These are phyloP conservation scores for Dillenia suffruticosa DNA, from an alignment of 164 flowering plant genomes.

Conservation along the genomic window DNA sequence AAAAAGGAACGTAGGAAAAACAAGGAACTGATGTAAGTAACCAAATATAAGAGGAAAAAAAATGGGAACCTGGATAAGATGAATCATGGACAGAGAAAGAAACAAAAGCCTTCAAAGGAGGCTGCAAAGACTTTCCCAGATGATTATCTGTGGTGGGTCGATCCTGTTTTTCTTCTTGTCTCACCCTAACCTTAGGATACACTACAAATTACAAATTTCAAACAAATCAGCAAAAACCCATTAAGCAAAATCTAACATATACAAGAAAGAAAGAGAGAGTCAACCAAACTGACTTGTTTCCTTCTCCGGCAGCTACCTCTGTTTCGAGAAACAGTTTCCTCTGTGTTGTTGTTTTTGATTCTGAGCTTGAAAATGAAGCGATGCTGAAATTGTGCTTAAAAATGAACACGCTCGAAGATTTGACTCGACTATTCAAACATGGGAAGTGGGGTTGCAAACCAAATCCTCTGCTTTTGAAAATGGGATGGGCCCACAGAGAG, in stretches of 20 bases:
- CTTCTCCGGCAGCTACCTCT: no score
- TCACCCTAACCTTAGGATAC: conserved; percentile 32
- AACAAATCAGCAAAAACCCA: background rate
- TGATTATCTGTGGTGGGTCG: conserved; percentile 8
- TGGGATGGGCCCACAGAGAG: no score
- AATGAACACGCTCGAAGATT: no score
- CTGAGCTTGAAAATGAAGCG: no score
- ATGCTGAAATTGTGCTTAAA: no score
- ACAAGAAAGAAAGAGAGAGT: no score
- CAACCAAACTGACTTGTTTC: no score
- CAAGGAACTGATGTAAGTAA: background rate
- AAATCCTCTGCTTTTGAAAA: no score
- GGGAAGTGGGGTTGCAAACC: no score
- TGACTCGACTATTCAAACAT: no score
- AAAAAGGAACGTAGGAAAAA: background rate
- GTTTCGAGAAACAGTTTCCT: no score
- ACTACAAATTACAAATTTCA: conserved; percentile 12
- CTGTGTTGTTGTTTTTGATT: no score
- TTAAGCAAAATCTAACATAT: background rate
- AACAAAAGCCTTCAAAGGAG: conserved; percentile 19
- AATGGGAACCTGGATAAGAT: conserved; percentile 17
- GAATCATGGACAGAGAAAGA: conserved; percentile 15
- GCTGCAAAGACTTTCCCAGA: conserved; percentile 2
- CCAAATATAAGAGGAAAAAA: background rate
- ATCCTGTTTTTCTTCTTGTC: conserved; percentile 18